Conservation (phyloP, 2,329 filamentous ascomycete species). For the Phyllachora maydis region DNA sequence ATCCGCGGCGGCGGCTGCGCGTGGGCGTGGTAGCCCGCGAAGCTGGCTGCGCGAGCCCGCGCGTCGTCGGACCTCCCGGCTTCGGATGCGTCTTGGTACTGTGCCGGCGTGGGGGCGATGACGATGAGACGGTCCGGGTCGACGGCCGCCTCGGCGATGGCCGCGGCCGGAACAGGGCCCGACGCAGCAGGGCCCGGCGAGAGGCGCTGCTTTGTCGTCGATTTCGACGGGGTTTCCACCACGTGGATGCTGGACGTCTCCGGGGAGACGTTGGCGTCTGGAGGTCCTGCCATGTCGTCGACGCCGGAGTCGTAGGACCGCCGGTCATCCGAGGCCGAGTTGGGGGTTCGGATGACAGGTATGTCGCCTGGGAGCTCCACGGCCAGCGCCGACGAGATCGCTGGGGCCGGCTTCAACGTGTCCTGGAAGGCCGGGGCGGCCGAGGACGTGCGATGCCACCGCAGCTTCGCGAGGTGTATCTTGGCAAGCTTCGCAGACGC, state of each 20-base stretch:
- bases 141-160: no score
- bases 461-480: constrained; percentile 55
- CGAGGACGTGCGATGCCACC: constrained; percentile 30
- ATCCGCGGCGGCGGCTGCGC: constrained; percentile 16
- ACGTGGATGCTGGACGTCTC: constrained; percentile 27
- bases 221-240: no score
- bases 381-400: constrained; percentile 25
- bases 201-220: no score
- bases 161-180: no score
- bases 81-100: constrained; percentile 34
- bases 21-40: no score
- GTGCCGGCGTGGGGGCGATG: constrained; percentile 33
- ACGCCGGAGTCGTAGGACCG: constrained; percentile 35
- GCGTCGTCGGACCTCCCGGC: no score
- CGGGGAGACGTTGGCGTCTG: constrained; percentile 19
- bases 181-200: no score
- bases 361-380: constrained; percentile 37
- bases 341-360: constrained; percentile 17
- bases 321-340: no score
- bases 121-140: constrained; percentile 32
- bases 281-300: constrained; percentile 24
- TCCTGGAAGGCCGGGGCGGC: constrained; percentile 22
- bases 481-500: constrained; percentile 66
- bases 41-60: no score
- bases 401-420: constrained; percentile 17